Conservation (phyloP, 345 rosid species). For the Hirschfeldia incana region DNA sequence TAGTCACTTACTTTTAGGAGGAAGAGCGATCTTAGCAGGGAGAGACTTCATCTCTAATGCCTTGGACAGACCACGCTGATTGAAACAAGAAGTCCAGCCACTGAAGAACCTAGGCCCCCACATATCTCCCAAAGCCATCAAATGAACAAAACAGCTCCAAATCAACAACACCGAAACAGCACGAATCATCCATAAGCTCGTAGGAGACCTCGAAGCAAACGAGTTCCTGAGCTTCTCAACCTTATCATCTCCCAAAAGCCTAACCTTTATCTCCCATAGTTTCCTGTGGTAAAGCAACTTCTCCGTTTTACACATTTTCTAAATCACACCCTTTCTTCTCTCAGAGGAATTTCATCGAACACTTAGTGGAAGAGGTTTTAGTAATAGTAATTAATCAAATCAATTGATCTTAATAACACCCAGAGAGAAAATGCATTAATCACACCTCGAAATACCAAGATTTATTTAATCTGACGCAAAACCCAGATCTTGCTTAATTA, state of each 20-base stretch:
- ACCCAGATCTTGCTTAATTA: conserved; percentile 24
- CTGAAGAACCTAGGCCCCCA: conserved; percentile 83
- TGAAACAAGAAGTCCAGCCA: conserved; percentile 89
- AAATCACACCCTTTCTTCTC: not conserved
- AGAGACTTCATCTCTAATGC: conserved; percentile 43
- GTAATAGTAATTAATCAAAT: not conserved
- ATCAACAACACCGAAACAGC: conserved; percentile 58
- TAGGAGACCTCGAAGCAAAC: conserved; percentile 60
- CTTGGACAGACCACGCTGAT: conserved; percentile 42
- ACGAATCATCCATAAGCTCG: conserved; percentile 76
- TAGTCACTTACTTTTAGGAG: conserved; percentile 71
- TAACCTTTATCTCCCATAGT: conserved; percentile 58
- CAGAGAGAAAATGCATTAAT: conserved; percentile 26
- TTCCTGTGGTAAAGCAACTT: conserved; percentile 48
- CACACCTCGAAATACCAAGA: conserved; percentile 30
- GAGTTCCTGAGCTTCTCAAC: conserved; percentile 55
- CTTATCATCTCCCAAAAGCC: conserved; percentile 56
- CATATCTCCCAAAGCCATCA: conserved; percentile 72
- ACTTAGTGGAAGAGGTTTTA: not conserved
- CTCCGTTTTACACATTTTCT: conserved; percentile 45
- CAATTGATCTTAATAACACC: not conserved
- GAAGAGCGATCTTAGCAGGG: conserved; percentile 58
- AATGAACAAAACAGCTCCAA: conserved; percentile 79
- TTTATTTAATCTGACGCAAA: not conserved
- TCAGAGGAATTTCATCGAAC: conserved; percentile 36